Percentiles rank a stretch among this genome's conserved stretches.
Conservation (phyloP, 768 basidiomycete species). For the Lactarius sp. region DNA sequence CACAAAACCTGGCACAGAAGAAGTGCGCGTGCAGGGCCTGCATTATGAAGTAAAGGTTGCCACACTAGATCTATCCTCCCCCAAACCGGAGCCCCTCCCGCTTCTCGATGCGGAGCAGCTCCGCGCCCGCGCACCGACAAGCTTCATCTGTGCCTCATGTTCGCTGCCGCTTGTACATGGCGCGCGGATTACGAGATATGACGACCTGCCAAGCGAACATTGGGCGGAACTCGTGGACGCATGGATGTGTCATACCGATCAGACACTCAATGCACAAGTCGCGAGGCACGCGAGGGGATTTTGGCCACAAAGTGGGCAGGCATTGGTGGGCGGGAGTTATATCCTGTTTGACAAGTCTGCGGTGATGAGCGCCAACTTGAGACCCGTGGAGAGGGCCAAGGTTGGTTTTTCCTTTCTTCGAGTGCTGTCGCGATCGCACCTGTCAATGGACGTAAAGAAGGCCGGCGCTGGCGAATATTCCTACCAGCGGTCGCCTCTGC, state of each 20-base stretch:
- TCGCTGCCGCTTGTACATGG: slow-evolving; percentile 62
- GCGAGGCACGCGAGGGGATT: slow-evolving; percentile 60
- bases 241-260: slow-evolving; percentile 97
- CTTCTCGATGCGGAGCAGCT: slow-evolving; percentile 73
- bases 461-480: slow-evolving; percentile 59
- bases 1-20: slow-evolving; percentile 55
- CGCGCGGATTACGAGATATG: slow-evolving; percentile 49
- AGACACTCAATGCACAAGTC: slow-evolving; percentile 70
- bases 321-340: slow-evolving; percentile 88
- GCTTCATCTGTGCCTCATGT: slow-evolving; percentile 76
- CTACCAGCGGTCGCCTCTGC: slow-evolving; percentile 55
- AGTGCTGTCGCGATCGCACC: background rate
- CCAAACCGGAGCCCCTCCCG: slow-evolving; percentile 33
- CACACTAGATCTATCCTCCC: slow-evolving; percentile 28
- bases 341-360: slow-evolving; percentile 66
- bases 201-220: slow-evolving; percentile 90
- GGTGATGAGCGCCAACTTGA: slow-evolving; percentile 50
- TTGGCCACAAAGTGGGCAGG: slow-evolving; percentile 69
- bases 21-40: slow-evolving; percentile 46
- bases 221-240: slow-evolving; percentile 97
- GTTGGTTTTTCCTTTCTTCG: slow-evolving; percentile 44
- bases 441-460: slow-evolving; percentile 81
- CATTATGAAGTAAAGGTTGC: slow-evolving; percentile 73
- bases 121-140: slow-evolving; percentile 46
- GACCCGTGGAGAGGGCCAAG: slow-evolving; percentile 40